Evolutionary conservation across 257 asterid genomes (phyloP), one percentile per base, ranked within the genome.

Genomic region (Marsdenia floribunda): DNA sequence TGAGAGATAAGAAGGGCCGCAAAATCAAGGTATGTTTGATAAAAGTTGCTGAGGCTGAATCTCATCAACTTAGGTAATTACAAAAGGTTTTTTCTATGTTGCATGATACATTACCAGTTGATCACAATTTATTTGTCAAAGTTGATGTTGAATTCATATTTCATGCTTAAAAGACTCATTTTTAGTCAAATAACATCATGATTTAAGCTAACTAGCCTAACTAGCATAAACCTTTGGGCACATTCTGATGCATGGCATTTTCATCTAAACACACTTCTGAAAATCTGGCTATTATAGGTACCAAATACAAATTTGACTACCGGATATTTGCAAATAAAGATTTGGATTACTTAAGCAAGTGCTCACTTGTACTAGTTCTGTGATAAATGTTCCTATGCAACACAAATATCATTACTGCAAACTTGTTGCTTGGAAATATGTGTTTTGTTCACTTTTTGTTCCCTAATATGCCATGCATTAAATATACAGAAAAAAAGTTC

Each of bases 401-500:
- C 79, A 57, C 29, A 50, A 19, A 58, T 29, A 68, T 50, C 3
- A 33, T 64, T 37, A 52, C 50, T 29, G 44, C 44, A 47, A 47
- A 26, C 74, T 66, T 76, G 59, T 68, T 59, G 1, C 14, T 65
- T 18, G 40, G 24, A 47, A 61, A 59, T 37, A 46, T 76, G 53
- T 55, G 42, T 35, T 49, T 61, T 38, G 67, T 70, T 52, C 49
- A 42, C 59, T 68, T 68, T 38, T 6, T 2, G 13, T 35, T 64
- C 40, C n/a, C 33, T 57, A 52, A 75, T 77, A 60, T 83, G 59
- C 63, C 83, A 40, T 83, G 69, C 78, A 73, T 84, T 80, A 76
- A 76, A 78, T 83, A 79, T 77, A 85, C 97, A 95, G 99, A 89
- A 88, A 85, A 89, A 87, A 77, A 86, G 94, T 76, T 81, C 96